These are phyloP conservation scores for Wilhelminamyces savonicus DNA, from an alignment of 805 yeast species.

Conservation along the genomic window DNA sequence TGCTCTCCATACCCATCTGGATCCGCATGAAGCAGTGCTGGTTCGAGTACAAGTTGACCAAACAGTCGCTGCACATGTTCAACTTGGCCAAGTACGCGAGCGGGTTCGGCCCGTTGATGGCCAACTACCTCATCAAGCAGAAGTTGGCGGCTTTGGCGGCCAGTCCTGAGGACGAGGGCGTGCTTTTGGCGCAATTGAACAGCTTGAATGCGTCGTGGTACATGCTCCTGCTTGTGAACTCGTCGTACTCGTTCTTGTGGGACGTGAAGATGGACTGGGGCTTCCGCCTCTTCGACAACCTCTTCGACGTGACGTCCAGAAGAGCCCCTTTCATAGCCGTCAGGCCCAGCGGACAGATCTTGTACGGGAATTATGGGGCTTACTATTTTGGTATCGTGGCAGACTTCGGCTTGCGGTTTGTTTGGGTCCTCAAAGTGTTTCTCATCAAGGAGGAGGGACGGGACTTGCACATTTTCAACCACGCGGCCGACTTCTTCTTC, in stretches of 20 bases:
- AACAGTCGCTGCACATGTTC: conserved; percentile 50
- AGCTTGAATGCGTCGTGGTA: conserved; percentile 37
- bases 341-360: conserved; percentile 13
- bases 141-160: conserved; percentile 6
- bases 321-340: conserved; percentile 11
- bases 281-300: conserved; percentile 43
- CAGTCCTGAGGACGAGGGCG: conserved; percentile 1
- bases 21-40: conserved; percentile 81
- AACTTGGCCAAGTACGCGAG: conserved; percentile 74
- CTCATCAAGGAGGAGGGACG: conserved; percentile 24
- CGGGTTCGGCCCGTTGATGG: conserved; percentile 41
- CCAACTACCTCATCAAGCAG: conserved; percentile 16
- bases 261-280: conserved; percentile 90
- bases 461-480: conserved; percentile 6
- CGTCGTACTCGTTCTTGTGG: conserved; percentile 81
- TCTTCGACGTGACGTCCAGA: conserved; percentile 15
- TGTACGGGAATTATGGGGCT: conserved; percentile 20
- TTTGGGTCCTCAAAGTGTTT: conserved; percentile 64
- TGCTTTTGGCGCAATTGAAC: conserved; percentile 6
- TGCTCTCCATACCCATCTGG: conserved; percentile 52
- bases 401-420: conserved; percentile 64
- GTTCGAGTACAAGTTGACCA: conserved; percentile 52
- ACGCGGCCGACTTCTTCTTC: conserved; percentile 24
- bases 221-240: conserved; percentile 46
- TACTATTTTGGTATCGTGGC: conserved; percentile 53